A percentile compares a stretch with the other conserved stretches of the same genome.
Conservation (phyloP, 1,284 basidiomycete species). For the Paramarasmius palmivorus region DNA sequence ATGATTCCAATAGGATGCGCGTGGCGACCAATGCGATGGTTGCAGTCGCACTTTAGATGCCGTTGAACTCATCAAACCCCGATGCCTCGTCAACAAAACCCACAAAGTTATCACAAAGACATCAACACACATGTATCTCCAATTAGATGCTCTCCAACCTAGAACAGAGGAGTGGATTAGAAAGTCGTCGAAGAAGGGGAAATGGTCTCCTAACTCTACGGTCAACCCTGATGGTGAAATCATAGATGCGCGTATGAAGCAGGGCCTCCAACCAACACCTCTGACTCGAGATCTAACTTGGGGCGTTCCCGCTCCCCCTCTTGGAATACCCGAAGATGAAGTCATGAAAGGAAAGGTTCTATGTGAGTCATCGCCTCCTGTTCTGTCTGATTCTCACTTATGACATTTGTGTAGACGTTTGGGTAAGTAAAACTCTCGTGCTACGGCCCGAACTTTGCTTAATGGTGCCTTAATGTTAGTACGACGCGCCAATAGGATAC, state of each 20-base stretch:
- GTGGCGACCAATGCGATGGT: constrained; percentile 97
- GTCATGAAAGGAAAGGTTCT: constrained; percentile 95
- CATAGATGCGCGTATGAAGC: constrained; percentile 88
- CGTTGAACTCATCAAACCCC: constrained; percentile 92
- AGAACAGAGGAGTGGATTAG: constrained; percentile 89
- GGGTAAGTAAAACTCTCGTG: constrained; percentile 52
- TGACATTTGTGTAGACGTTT: constrained; percentile 61
- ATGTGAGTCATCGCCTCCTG: constrained; percentile 61
- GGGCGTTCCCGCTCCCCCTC: constrained; percentile 90
- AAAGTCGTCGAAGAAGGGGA: constrained; percentile 75
- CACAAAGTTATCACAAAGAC: constrained; percentile 77
- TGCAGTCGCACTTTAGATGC: constrained; percentile 94
- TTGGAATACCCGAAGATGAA: constrained; percentile 72
- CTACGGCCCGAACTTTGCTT: background rate
- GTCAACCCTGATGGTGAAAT: constrained; percentile 87
- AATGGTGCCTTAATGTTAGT: constrained; percentile 48
- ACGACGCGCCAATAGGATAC: constrained; percentile 98
- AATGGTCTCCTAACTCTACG: constrained; percentile 93
- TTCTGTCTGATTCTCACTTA: constrained; percentile 13
- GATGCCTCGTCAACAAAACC: constrained; percentile 85
- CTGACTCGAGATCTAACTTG: constrained; percentile 94
- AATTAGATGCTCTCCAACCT: constrained; percentile 84
- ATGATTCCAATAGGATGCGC: constrained; percentile 70
- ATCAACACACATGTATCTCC: constrained; percentile 95
- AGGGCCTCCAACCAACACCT: constrained; percentile 87